Evolutionary conservation across 805 yeast species (phyloP).

Genomic region (Candida multigemmis): DNA sequence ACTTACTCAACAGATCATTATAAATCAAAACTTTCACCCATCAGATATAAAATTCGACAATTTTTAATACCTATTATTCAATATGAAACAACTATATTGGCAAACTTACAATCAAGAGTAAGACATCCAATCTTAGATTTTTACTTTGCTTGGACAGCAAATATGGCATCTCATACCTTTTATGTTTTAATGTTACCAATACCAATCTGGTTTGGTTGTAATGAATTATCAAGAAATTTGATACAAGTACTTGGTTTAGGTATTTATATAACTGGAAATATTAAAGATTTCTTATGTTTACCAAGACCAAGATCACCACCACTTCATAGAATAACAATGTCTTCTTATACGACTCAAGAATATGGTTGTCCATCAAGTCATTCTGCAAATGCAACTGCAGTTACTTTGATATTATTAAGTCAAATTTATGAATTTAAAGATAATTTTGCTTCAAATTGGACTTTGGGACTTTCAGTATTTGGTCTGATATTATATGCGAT

Average conservation of each 20-base stretch:
- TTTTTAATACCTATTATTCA: conserved; percentile 47
- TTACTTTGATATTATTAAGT: conserved; percentile 39
- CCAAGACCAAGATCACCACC: conserved; percentile 96
- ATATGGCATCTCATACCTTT: conserved; percentile 88
- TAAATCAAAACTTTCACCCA: conserved; percentile 42
- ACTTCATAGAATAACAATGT: conserved; percentile 77
- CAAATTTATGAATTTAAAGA: conserved; percentile 4
- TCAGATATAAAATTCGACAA: conserved; percentile 47
- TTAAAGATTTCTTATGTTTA: conserved; percentile 79
- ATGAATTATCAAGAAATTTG: conserved; percentile 49
- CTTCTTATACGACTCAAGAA: conserved; percentile 84
- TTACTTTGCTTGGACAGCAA: conserved; percentile 83
- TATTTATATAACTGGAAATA: conserved; percentile 59
- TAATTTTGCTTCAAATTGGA: conserved; percentile 5
- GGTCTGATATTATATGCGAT: conserved; percentile 40
- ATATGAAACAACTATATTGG: conserved; percentile 55
- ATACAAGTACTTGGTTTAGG: conserved; percentile 58
- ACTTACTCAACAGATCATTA: conserved; percentile 62
- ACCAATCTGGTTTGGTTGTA: conserved; percentile 73
- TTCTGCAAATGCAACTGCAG: conserved; percentile 89
- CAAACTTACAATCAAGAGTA: conserved; percentile 41
- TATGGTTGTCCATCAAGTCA: conserved; percentile 95
- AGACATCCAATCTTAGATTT: conserved; percentile 50
- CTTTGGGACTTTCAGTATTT: conserved; percentile 8
- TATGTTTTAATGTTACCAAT: conserved; percentile 84